These are phyloP conservation scores for Xylariaceae sp. DNA, from an alignment of 2,329 filamentous ascomycete genomes.

Conservation along the genomic window DNA sequence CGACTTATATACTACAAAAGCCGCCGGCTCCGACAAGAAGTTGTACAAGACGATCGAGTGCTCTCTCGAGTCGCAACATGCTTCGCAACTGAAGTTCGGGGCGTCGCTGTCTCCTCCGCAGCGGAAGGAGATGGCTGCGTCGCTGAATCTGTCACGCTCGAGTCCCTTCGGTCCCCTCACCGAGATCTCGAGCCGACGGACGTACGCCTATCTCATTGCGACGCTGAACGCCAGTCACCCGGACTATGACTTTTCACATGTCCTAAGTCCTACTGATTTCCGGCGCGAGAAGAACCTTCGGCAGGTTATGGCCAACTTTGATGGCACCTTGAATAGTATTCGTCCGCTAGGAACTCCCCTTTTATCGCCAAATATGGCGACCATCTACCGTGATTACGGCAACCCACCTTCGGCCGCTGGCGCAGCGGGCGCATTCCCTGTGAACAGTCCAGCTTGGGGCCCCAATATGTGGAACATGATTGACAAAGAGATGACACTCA, in stretches of 20 bases:
- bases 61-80: constrained; percentile 85
- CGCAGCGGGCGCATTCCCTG: constrained; percentile 37
- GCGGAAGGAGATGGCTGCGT: constrained; percentile 61
- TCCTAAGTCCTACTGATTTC: constrained; percentile 85
- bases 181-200: constrained; percentile 81
- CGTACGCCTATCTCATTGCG: constrained; percentile 92
- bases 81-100: constrained; percentile 77
- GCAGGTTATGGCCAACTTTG: constrained; percentile 78
- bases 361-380: constrained; percentile 34
- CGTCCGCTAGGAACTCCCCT: constrained; percentile 54
- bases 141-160: constrained; percentile 72
- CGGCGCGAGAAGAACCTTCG: constrained; percentile 75
- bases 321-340: constrained; percentile 81
- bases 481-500: constrained; percentile 89
- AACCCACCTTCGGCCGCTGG: constrained; percentile 35
- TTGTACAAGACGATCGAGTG: constrained; percentile 93
- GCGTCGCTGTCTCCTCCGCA: constrained; percentile 82
- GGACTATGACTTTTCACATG: constrained; percentile 95
- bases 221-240: constrained; percentile 93
- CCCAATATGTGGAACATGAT: constrained; percentile 88
- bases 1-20: constrained; percentile 96
- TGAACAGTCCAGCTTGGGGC: constrained; percentile 65
- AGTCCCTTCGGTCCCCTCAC: constrained; percentile 90
- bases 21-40: constrained; percentile 92
- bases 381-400: constrained; percentile 36